phyloP scores from a whole-genome alignment of 805 yeast genomes.

The Saturnispora halmiae region DNA sequence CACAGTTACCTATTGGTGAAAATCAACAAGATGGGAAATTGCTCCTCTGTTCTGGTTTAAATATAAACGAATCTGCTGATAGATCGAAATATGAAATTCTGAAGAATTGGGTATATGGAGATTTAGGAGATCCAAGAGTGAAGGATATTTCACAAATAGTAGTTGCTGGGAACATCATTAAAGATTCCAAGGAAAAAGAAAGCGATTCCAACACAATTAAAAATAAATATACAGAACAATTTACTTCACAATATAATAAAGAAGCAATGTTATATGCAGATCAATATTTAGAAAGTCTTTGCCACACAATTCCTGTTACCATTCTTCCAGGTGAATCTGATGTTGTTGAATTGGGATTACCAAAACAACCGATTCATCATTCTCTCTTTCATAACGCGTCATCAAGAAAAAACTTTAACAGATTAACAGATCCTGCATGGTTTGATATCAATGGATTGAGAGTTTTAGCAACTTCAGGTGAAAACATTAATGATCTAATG shows the following conservation, averaged over 20 bases:
- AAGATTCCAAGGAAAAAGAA: conserved; percentile 13
- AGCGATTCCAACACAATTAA: conserved; percentile 24
- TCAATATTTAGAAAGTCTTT: conserved; percentile 44
- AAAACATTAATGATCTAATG: conserved; percentile 67
- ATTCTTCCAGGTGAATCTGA: conserved; percentile 81
- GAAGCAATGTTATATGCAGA: conserved; percentile 50
- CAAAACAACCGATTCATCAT: conserved; percentile 84
- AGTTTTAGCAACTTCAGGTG: conserved; percentile 74
- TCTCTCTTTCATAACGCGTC: conserved; percentile 48
- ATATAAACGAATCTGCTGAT: conserved; percentile 37
- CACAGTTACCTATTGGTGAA: conserved; percentile 33
- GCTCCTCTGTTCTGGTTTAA: conserved; percentile 72
- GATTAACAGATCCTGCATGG: conserved; percentile 70
- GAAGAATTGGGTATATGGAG: conserved; percentile 65
- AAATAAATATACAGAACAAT: conserved; percentile 41
- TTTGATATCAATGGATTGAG: conserved; percentile 47
- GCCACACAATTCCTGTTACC: conserved; percentile 56
- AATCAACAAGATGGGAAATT: conserved; percentile 33
- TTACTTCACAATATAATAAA: conserved; percentile 42
- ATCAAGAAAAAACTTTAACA: conserved; percentile 29
- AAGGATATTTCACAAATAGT: conserved; percentile 15
- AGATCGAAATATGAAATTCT: conserved; percentile 46
- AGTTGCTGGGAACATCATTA: conserved; percentile 63
- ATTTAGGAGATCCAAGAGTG: conserved; percentile 31
- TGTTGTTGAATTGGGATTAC: conserved; percentile 76